Conservation (phyloP, 257 asterid genomes). For the Solanum gandarillasii region DNA sequence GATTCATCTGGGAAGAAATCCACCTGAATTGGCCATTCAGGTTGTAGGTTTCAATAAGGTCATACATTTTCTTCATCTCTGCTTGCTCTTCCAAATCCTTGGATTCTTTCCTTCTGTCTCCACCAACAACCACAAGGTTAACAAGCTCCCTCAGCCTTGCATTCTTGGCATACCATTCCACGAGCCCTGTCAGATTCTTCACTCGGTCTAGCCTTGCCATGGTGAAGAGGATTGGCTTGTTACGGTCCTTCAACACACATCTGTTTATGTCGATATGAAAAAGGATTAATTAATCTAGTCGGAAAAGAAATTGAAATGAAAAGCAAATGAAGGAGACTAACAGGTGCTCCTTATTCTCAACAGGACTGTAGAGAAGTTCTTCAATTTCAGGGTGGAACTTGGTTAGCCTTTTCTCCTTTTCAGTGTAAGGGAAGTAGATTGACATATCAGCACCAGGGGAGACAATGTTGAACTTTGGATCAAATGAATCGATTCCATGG, state of each 20-base stretch:
- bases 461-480: constrained; percentile 9
- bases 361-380: constrained; percentile 9
- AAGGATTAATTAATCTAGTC: neutral
- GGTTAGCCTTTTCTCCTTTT: constrained; percentile 8
- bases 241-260: constrained; percentile 1
- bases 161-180: constrained; percentile 13
- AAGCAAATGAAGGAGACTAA: neutral
- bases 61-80: constrained; percentile 10
- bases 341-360: constrained; percentile 8
- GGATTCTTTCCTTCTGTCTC: constrained; percentile 9
- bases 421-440: constrained; percentile 10
- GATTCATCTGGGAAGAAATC: constrained; percentile 13
- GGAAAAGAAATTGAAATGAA: neutral
- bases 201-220: constrained; percentile 15
- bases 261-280: neutral
- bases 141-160: constrained; percentile 8
- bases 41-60: constrained; percentile 1
- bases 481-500: constrained; percentile 8
- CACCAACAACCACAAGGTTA: constrained; percentile 11
- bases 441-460: constrained; percentile 15
- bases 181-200: constrained; percentile 7
- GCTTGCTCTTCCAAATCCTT: constrained; percentile 10
- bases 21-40: constrained; percentile 12
- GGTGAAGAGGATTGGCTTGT: constrained; percentile 7
- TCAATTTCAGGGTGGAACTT: constrained; percentile 7